Percentiles rank a stretch among this genome's conserved stretches.
These are phyloP conservation scores for Canna indica DNA, from an alignment of 176 grass and related monocot genomes.

Conservation along the genomic window DNA sequence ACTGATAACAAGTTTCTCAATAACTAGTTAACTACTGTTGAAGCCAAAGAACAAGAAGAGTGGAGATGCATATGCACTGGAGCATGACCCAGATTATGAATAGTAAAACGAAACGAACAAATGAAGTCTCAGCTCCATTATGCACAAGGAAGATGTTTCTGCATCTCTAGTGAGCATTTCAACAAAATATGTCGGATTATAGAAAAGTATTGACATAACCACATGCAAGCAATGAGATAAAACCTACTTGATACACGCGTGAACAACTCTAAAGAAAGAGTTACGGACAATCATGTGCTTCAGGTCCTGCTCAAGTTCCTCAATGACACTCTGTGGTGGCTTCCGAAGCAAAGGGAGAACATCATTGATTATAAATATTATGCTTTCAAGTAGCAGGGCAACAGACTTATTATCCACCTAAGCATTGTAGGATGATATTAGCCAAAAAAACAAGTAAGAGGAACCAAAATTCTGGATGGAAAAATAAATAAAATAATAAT, in stretches of 20 bases:
- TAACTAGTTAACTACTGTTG: no score
- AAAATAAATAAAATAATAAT: neutral
- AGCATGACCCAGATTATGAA: no score
- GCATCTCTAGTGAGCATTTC: neutral
- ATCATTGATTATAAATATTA: constrained; percentile 95
- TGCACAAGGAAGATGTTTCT: neutral
- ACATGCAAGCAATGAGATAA: constrained; percentile 10
- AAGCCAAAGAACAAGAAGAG: no score
- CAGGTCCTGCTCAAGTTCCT: constrained; percentile 94
- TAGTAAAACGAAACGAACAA: no score
- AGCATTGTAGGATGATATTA: constrained; percentile 23
- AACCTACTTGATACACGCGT: constrained; percentile 94
- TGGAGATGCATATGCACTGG: no score
- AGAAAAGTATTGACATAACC: neutral
- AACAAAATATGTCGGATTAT: neutral
- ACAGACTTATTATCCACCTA: constrained; percentile 83
- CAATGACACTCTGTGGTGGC: constrained; percentile 70
- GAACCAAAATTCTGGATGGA: neutral
- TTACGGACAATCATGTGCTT: constrained; percentile 97
- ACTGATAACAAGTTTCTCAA: no score
- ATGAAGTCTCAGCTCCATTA: no score
- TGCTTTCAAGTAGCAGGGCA: constrained; percentile 88
- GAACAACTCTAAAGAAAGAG: constrained; percentile 92
- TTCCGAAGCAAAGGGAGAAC: constrained; percentile 86
- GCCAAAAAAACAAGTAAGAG: neutral